These are phyloP conservation scores for Zoysia pacifica DNA, from an alignment of 176 grass and related monocot genomes.

Conservation along the genomic window DNA sequence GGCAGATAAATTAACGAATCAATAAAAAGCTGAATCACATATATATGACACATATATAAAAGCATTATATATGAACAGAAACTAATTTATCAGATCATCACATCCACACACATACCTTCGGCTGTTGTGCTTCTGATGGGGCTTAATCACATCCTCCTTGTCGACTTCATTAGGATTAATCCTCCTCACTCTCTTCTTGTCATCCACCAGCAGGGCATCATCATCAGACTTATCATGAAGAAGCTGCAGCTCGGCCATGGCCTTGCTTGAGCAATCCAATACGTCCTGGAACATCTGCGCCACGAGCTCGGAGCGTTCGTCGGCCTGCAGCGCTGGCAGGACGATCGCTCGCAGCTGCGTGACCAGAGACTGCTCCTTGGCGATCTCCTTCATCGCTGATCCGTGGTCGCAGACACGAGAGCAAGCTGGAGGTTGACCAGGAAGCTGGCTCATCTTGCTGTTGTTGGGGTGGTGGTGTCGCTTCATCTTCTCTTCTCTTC, in stretches of 20 bases:
- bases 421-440: not conserved
- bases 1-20: too few species aligned
- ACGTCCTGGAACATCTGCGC: slow-evolving; percentile 38
- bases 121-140: slow-evolving; percentile 33
- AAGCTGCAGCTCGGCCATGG: slow-evolving; percentile 34
- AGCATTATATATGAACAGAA: not conserved
- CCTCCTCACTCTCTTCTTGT: slow-evolving; percentile 31
- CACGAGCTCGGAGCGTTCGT: slow-evolving; percentile 6
- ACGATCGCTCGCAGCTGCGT: slow-evolving; percentile 48
- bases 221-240: not conserved
- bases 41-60: not conserved
- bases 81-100: not conserved
- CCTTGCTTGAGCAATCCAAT: slow-evolving; percentile 46
- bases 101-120: slow-evolving; percentile 12
- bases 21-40: not conserved
- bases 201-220: not conserved
- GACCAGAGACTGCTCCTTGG: slow-evolving; percentile 39
- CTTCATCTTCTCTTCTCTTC: not conserved
- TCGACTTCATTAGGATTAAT: not conserved
- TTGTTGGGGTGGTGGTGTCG: not conserved
- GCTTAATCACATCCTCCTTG: slow-evolving; percentile 15
- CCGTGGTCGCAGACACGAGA: slow-evolving; percentile 4
- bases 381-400: slow-evolving; percentile 38
- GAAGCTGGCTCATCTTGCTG: not conserved
- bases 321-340: slow-evolving; percentile 39